Evolutionary conservation across 495 filamentous ascomycete genomes (phyloP).

Genomic region (Antarctomyces pellizariae): DNA sequence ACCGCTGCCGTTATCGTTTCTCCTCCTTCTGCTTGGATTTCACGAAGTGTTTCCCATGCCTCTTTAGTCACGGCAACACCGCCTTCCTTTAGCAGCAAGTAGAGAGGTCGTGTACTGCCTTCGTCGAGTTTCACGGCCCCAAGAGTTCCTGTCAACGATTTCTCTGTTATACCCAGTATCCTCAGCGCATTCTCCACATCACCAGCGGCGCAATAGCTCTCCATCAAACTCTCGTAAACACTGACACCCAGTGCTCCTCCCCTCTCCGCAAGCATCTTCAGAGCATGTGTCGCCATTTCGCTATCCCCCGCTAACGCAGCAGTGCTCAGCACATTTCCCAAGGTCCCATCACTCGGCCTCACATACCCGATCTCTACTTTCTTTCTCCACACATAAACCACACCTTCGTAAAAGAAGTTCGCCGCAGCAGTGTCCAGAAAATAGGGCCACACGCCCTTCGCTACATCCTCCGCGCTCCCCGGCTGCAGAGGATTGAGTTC

Average conservation of each 20-base stretch:
- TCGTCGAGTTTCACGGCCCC: conserved; percentile 25
- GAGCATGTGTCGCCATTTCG: conserved; percentile 39
- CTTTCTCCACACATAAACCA: conserved; percentile 36
- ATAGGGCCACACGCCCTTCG: conserved; percentile 34
- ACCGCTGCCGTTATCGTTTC: conserved; percentile 29
- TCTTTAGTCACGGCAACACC: too few relatives aligned
- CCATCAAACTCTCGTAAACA: conserved; percentile 58
- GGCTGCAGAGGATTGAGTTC: too few relatives aligned
- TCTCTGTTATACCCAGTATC: conserved; percentile 43
- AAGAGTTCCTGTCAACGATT: too few relatives aligned
- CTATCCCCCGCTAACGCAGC: conserved; percentile 42
- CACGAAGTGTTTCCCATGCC: conserved; percentile 29
- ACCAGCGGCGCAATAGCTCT: conserved; percentile 33
- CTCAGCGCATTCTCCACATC: conserved; percentile 32
- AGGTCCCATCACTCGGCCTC: conserved; percentile 38
- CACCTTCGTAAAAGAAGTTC: conserved; percentile 22
- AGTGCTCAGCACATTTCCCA: conserved; percentile 38
- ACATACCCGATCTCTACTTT: conserved; percentile 32
- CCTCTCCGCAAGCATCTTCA: conserved; percentile 30
- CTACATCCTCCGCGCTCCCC: conserved; percentile 22
- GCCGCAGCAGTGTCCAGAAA: conserved; percentile 33
- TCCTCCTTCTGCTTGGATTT: conserved; percentile 21
- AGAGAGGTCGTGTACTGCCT: conserved; percentile 35
- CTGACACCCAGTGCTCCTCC: conserved; percentile 27
- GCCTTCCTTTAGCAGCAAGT: conserved; percentile 15